Percentiles rank a stretch among this genome's conserved stretches.
phyloP scores from a whole-genome alignment of 2,329 filamentous ascomycete species.

The Pseudocercospora musae region DNA sequence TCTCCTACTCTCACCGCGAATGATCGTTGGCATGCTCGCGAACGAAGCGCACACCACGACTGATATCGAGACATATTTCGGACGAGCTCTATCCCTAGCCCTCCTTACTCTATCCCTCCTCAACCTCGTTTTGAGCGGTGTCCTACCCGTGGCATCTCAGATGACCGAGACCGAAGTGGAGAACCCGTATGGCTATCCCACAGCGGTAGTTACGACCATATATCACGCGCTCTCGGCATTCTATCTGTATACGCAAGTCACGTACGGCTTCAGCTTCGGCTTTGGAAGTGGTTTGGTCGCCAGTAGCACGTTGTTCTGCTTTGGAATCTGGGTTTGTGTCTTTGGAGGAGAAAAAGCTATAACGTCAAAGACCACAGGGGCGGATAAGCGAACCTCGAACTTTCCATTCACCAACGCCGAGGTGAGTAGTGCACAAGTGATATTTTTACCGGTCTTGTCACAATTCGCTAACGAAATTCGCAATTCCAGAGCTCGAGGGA shows the following conservation, averaged over 20 bases:
- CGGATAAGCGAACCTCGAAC: conserved; percentile 63
- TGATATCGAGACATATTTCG: conserved; percentile 70
- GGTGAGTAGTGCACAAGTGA: not conserved
- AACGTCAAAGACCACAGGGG: conserved; percentile 61
- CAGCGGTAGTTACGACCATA: conserved; percentile 58
- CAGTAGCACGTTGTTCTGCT: conserved; percentile 55
- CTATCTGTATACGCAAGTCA: conserved; percentile 67
- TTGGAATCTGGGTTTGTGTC: conserved; percentile 64
- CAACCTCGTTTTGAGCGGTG: conserved; percentile 66
- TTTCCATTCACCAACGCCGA: conserved; percentile 62
- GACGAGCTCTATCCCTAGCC: conserved; percentile 65
- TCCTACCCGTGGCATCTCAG: conserved; percentile 55
- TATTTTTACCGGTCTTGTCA: not conserved
- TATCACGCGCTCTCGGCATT: conserved; percentile 64
- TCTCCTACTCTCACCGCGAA: conserved; percentile 57
- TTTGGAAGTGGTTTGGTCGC: conserved; percentile 58
- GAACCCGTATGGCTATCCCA: conserved; percentile 54
- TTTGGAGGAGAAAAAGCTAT: conserved; percentile 55
- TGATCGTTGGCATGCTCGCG: conserved; percentile 59
- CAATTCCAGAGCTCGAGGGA: conserved; percentile 25
- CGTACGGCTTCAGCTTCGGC: conserved; percentile 52
- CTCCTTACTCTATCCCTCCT: conserved; percentile 63
- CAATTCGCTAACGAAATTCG: not conserved
- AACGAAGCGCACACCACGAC: conserved; percentile 50
- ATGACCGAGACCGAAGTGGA: not conserved